These are phyloP conservation scores for Rhodotorula mucilaginosa DNA, from an alignment of 1,284 basidiomycete species.

Conservation along the genomic window DNA sequence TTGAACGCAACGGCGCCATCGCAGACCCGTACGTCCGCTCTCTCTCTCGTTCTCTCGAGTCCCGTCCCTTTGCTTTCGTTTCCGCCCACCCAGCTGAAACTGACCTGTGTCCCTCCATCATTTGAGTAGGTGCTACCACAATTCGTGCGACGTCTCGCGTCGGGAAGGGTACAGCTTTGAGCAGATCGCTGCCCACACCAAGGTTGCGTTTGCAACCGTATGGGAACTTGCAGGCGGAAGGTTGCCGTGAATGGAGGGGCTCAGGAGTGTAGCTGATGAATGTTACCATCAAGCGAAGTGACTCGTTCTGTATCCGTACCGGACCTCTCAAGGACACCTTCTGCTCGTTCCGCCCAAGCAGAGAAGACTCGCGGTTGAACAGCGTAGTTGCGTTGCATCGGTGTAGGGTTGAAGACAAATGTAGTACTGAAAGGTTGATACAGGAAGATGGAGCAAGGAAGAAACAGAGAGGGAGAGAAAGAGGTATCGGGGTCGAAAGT, in stretches of 20 bases:
- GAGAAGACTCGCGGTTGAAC: no score
- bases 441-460: background rate
- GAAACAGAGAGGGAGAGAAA: background rate
- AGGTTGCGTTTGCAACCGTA: slow-evolving; percentile 44
- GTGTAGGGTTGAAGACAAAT: background rate
- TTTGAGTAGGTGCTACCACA: slow-evolving; percentile 44
- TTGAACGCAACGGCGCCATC: slow-evolving; percentile 49
- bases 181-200: slow-evolving; percentile 45
- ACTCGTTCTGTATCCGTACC: no score
- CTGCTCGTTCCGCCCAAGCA: no score
- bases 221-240: slow-evolving; percentile 6
- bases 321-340: no score
- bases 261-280: no score
- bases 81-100: no score
- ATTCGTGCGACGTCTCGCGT: slow-evolving; percentile 44
- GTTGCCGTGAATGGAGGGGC: background rate
- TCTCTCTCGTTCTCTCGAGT: background rate
- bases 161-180: slow-evolving; percentile 46
- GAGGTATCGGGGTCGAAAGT: background rate
- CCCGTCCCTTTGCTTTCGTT: background rate
- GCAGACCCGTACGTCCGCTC: slow-evolving; percentile 41
- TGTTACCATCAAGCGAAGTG: no score
- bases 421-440: background rate
- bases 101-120: no score
- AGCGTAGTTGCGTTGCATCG: background rate